Evolutionary conservation across 148 eudicot genomes (phyloP).

Genomic region (Nepenthes gracilis): DNA sequence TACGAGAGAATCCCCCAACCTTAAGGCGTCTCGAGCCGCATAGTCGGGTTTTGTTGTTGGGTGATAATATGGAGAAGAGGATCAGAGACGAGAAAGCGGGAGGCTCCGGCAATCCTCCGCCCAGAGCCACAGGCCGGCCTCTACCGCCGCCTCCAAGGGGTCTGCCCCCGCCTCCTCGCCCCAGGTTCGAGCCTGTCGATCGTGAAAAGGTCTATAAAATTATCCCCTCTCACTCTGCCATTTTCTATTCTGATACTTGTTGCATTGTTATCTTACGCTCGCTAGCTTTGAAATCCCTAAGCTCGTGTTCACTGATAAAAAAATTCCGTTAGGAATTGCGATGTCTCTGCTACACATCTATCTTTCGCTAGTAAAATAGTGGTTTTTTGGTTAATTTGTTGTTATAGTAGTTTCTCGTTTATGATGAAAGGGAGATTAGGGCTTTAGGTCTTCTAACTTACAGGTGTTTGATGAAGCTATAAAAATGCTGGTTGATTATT

Average conservation of each 20-base stretch:
- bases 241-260: neutral
- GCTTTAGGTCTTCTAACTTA: neutral
- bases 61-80: constrained; percentile 7
- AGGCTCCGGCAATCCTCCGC: constrained; percentile 8
- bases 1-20: no score
- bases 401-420: neutral
- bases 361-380: no score
- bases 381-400: no score
- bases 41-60: no score
- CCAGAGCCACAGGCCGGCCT: constrained; percentile 11
- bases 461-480: no score
- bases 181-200: constrained; percentile 28
- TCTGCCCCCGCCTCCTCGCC: constrained; percentile 12
- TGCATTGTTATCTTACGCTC: neutral
- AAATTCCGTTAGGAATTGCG: no score
- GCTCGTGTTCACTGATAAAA: no score
- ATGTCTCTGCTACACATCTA: no score
- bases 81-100: constrained; percentile 4
- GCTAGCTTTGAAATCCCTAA: neutral
- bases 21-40: no score
- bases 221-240: neutral
- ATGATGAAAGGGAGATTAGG: neutral
- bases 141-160: constrained; percentile 8
- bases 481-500: no score
- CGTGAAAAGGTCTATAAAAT: constrained; percentile 26